These are phyloP conservation scores for Xylaria telfairii DNA, from an alignment of 495 filamentous ascomycete genomes.

Conservation along the genomic window DNA sequence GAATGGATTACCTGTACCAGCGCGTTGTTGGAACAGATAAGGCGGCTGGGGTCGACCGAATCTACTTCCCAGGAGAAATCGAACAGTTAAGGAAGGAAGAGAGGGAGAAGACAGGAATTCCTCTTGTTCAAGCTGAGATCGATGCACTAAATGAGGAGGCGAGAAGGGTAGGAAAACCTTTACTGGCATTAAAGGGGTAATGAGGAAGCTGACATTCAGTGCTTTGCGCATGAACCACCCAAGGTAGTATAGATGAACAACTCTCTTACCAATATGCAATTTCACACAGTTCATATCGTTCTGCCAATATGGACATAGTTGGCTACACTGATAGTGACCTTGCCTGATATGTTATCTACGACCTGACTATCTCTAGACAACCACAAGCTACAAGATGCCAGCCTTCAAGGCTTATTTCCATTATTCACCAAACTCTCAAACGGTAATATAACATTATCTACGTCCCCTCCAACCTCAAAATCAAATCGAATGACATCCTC, in stretches of 20 bases:
- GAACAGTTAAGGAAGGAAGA: conserved; percentile 67
- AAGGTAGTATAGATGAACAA: not conserved
- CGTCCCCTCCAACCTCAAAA: conserved; percentile 52
- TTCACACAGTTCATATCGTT: not conserved
- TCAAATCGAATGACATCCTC: conserved; percentile 58
- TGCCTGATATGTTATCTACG: not conserved
- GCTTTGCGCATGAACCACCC: not conserved
- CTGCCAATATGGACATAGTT: not conserved
- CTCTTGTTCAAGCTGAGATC: conserved; percentile 68
- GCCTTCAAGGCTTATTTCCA: not conserved
- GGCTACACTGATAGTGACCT: not conserved
- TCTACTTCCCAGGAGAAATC: conserved; percentile 82
- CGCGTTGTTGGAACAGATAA: conserved; percentile 67
- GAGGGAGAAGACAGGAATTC: conserved; percentile 66
- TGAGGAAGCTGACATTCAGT: not conserved
- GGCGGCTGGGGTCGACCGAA: conserved; percentile 72
- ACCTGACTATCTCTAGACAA: not conserved
- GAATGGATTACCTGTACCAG: conserved; percentile 75
- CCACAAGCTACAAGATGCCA: not conserved
- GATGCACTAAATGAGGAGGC: conserved; percentile 72
- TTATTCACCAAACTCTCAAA: not conserved
- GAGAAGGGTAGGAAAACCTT: conserved; percentile 52
- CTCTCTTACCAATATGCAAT: not conserved
- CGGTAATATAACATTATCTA: conserved; percentile 32
- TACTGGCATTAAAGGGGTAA: conserved; percentile 28